A percentile compares a stretch with the other conserved stretches of the same genome.
Conservation (phyloP, 108 stramenopile species). For the Bacterosira constricta region DNA sequence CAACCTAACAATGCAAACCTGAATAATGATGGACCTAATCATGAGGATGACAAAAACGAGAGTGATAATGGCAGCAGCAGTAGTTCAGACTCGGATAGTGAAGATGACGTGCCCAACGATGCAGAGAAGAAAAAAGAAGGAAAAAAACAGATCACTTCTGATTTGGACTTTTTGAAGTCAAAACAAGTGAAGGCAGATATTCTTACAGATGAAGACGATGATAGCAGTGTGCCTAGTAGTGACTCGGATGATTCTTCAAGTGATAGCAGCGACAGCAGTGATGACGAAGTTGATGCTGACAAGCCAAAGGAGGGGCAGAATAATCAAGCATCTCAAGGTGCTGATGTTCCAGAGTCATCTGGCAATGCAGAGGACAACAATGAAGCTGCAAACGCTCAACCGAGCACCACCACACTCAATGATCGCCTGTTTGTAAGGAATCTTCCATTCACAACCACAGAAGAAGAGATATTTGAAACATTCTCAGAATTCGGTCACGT, state of each 20-base stretch:
- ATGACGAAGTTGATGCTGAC: slow-evolving; percentile 15
- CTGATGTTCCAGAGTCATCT: neutral
- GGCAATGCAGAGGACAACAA: slow-evolving; percentile 3
- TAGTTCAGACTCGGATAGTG: slow-evolving; percentile 9
- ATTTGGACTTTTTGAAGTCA: slow-evolving; percentile 84
- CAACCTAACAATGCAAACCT: neutral
- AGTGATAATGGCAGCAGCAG: slow-evolving; percentile 42
- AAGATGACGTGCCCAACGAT: slow-evolving; percentile 25
- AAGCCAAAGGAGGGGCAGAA: neutral
- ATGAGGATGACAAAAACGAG: slow-evolving; percentile 10
- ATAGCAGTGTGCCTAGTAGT: slow-evolving; percentile 22
- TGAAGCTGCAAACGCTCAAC: neutral
- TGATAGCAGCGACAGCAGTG: slow-evolving; percentile 12
- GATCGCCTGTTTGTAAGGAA: slow-evolving; percentile 94
- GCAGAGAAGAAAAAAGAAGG: neutral
- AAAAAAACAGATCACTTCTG: slow-evolving; percentile 38
- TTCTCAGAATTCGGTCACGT: slow-evolving; percentile 80
- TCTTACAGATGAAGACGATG: slow-evolving; percentile 53
- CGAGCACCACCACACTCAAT: slow-evolving; percentile 2
- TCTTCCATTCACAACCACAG: slow-evolving; percentile 89
- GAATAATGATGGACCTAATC: neutral
- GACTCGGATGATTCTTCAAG: slow-evolving; percentile 31
- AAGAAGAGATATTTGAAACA: slow-evolving; percentile 88
- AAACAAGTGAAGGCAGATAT: slow-evolving; percentile 65
- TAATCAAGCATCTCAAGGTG: neutral